Evolutionary conservation across 306 rosid species (phyloP), one percentile per base, ranked within the genome.

Genomic region (Rosa rugosa): DNA sequence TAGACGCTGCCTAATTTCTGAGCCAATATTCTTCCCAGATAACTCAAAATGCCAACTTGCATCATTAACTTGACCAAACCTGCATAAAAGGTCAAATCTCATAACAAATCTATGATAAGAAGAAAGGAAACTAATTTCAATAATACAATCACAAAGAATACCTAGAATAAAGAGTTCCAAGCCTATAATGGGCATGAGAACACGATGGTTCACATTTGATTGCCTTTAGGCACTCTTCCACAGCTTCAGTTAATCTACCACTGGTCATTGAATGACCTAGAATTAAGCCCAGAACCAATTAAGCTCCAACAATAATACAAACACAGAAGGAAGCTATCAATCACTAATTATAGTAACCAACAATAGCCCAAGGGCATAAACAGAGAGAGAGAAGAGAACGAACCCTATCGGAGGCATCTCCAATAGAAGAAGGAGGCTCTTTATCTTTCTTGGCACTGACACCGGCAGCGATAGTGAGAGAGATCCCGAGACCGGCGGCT

Each of bases 41-140:
- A 70, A 45, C 57, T 23, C 13, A 57, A 45, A 70, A 46, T 70
- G 74, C 57, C 74, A 70, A 45, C 74, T 70, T 46, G 14, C 57
- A 44, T 70, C 57, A 70, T 45, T 57, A 70, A 46, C 74, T 23
- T 70, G 74, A 20, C 74, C 74, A 70, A 70, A 70, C 56, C 74
- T 45, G 57, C 46, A 38, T 17, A 70, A 13, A 46, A 23, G 74
- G 12, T n/a, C 41, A 23, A n/a, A 70, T 23, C 20, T 45, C 46
- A 1, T 23, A 44, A 44, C 56, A 45, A 12, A 45, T 10, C 6
- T 44, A 5, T 44, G 36, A 42, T 41, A 9, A 41, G 72, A 4
- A 27, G 8, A 6, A 62, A 11, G 36, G 17, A 23, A 60, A 16
- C 11, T 14, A 16, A 14, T 31, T 36, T 36, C 44, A 34, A 17